Conservation (phyloP, 2,329 filamentous ascomycete species). For the Coniochaeta sp. region DNA sequence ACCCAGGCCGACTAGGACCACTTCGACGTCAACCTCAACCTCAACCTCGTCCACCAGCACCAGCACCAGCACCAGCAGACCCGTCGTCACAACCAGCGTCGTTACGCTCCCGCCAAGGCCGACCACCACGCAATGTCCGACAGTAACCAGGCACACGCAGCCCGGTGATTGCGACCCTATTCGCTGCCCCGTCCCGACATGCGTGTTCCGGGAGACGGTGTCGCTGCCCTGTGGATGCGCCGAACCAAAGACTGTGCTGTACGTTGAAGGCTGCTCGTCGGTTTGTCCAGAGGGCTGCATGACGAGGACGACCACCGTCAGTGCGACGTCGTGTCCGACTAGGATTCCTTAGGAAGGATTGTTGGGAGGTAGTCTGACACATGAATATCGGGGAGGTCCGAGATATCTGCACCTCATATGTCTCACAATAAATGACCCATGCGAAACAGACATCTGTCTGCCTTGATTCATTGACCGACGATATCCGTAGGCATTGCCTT, state of each 20-base stretch:
- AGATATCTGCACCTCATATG: no score
- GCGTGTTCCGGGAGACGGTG: conserved; percentile 20
- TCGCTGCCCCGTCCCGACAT: conserved; percentile 27
- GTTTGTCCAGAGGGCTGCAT: conserved; percentile 24
- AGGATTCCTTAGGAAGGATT: not conserved
- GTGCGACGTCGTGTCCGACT: not conserved
- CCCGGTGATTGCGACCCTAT: conserved; percentile 24
- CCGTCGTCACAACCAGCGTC: conserved; percentile 17
- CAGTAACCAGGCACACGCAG: conserved; percentile 24
- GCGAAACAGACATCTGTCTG: no score
- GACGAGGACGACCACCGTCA: conserved; percentile 22
- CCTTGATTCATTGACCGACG: no score
- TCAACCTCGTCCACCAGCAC: conserved; percentile 1
- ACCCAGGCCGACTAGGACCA: conserved; percentile 12
- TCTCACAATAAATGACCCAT: no score
- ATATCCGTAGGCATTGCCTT: no score
- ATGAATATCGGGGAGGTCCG: no score
- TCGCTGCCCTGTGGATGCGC: conserved; percentile 26
- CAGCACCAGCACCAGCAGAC: conserved; percentile 6
- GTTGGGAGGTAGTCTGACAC: no score
- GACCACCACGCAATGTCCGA: conserved; percentile 21
- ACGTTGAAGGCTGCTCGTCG: conserved; percentile 25
- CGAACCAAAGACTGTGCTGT: conserved; percentile 23
- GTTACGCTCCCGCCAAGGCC: conserved; percentile 14
- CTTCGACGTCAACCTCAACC: conserved; percentile 5